Conservation (phyloP, 169 alveolate species). For the Eimeria necatrix region DNA sequence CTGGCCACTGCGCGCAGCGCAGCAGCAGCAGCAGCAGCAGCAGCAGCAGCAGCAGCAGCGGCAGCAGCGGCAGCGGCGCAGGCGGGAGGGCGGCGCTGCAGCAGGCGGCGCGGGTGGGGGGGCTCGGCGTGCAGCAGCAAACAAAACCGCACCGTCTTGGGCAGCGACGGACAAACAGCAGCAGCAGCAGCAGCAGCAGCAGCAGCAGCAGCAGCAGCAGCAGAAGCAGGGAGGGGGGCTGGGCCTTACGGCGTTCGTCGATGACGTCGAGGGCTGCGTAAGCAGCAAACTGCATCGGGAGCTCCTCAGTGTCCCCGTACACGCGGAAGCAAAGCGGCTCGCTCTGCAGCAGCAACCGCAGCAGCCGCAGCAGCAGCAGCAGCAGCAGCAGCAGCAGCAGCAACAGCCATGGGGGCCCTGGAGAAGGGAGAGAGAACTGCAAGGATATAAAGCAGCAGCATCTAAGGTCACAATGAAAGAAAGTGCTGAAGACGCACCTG, state of each 20-base stretch:
- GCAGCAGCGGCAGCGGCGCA: not conserved
- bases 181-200: not conserved
- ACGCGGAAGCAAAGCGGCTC: constrained; percentile 78
- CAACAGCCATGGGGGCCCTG: not conserved
- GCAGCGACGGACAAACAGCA: not conserved
- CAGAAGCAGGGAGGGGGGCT: too few relatives aligned
- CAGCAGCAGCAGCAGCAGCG: not conserved
- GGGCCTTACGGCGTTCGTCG: constrained; percentile 70
- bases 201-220: constrained; percentile 10
- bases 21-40: not conserved
- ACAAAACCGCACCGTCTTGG: not conserved
- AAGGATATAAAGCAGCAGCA: not conserved
- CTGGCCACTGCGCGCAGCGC: not conserved
- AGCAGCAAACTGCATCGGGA: constrained; percentile 78
- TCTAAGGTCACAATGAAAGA: not conserved
- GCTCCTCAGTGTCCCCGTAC: constrained; percentile 59
- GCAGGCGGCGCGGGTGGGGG: not conserved
- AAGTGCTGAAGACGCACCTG: not conserved
- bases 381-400: constrained; percentile 5
- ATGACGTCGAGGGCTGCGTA: constrained; percentile 80
- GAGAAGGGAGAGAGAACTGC: not conserved
- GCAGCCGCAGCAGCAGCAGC: constrained; percentile 41
- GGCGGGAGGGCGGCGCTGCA: not conserved
- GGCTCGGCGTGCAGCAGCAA: not conserved
- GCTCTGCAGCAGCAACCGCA: constrained; percentile 69